Conservation (phyloP, 257 asterid species). For the Solanum pennellii region DNA sequence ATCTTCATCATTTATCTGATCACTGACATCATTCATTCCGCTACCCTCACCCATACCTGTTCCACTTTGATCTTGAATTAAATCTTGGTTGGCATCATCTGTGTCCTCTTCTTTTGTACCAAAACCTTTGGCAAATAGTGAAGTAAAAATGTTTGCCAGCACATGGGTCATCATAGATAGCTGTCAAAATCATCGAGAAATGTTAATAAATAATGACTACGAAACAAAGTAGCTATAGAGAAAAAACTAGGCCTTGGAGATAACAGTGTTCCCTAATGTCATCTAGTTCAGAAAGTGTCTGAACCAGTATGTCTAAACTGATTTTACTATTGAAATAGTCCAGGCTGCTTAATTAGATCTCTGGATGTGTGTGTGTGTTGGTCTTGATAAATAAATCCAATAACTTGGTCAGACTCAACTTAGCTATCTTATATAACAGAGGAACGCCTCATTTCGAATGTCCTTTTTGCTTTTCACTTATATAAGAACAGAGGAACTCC, state of each 20-base stretch:
- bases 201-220: background rate
- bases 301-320: background rate
- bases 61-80: constrained; percentile 62
- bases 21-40: constrained; percentile 77
- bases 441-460: background rate
- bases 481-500: background rate
- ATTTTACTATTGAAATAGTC: background rate
- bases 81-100: constrained; percentile 27
- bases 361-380: background rate
- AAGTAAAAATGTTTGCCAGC: constrained; percentile 58
- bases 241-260: background rate
- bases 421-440: background rate
- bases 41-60: constrained; percentile 95
- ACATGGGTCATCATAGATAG: constrained; percentile 53
- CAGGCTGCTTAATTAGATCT: background rate
- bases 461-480: too few relatives aligned
- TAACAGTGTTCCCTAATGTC: background rate
- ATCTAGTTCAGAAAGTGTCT: background rate
- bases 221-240: background rate
- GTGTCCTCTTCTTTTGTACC: constrained; percentile 59
- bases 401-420: background rate
- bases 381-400: background rate
- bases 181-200: constrained; percentile 20
- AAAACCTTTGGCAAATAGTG: constrained; percentile 65
- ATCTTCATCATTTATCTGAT: constrained; percentile 84